These are phyloP conservation scores for Globisporangium paddicum DNA, from an alignment of 352 stramenopile genomes.

Conservation along the genomic window DNA sequence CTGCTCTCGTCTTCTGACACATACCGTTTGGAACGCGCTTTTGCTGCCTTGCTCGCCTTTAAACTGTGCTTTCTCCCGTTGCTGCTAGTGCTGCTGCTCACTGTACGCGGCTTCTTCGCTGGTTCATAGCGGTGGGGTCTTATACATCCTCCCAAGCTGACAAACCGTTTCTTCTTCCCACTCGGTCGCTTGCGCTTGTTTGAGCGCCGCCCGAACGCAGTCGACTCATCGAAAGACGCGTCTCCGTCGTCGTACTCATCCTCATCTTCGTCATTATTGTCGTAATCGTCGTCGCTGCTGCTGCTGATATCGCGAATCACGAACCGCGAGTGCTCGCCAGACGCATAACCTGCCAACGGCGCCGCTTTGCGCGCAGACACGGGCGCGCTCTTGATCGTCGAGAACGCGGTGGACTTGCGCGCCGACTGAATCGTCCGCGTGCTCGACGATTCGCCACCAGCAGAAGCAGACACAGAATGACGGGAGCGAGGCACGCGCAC, in stretches of 20 bases:
- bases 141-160: background rate
- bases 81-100: background rate
- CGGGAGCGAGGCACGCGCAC: background rate
- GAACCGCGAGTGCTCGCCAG: conserved; percentile 14
- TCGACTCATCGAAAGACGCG: conserved; percentile 2
- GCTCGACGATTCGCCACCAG: background rate
- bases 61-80: background rate
- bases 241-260: conserved; percentile 9
- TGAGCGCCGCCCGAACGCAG: background rate
- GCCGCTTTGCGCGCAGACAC: conserved; percentile 8
- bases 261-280: background rate
- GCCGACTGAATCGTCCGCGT: background rate
- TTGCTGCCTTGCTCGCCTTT: background rate
- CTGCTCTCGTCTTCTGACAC: conserved; percentile 1
- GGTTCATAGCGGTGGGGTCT: background rate
- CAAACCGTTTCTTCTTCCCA: background rate
- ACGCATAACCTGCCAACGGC: conserved; percentile 4
- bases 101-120: background rate
- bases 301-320: conserved; percentile 14
- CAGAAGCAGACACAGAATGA: background rate
- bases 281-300: background rate
- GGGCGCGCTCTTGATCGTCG: conserved; percentile 2
- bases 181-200: conserved; percentile 13
- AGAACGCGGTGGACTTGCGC: conserved; percentile 6
- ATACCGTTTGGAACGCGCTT: background rate